Conservation (phyloP, 2,329 filamentous ascomycete genomes). For the Calonectria hawksworthii region DNA sequence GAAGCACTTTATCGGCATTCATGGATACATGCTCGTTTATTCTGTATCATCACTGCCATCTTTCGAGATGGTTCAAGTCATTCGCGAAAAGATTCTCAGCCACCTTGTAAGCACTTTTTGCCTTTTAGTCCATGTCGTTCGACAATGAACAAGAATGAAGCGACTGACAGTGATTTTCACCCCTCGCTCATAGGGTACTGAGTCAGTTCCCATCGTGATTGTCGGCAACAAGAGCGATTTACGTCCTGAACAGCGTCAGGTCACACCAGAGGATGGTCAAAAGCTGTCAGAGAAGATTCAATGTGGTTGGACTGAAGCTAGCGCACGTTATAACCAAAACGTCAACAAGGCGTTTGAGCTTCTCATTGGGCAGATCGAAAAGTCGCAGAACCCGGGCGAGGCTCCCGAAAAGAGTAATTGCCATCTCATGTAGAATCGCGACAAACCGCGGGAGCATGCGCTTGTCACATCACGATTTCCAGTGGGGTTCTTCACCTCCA, state of each 20-base stretch:
- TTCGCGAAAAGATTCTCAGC: slow-evolving; percentile 96
- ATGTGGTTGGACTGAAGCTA: slow-evolving; percentile 95
- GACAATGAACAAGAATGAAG: not conserved
- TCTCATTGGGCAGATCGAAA: slow-evolving; percentile 95
- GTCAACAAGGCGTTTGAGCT: slow-evolving; percentile 93
- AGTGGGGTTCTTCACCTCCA: not conserved
- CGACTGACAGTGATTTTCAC: not conserved
- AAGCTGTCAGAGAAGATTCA: slow-evolving; percentile 88
- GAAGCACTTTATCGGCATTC: slow-evolving; percentile 99
- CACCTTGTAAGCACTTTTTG: slow-evolving; percentile 76
- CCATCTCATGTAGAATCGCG: slow-evolving; percentile 76
- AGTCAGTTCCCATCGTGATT: slow-evolving; percentile 92
- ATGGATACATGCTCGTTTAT: slow-evolving; percentile 98
- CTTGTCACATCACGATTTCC: not conserved
- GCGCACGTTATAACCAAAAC: slow-evolving; percentile 94
- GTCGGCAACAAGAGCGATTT: slow-evolving; percentile 98
- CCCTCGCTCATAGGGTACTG: slow-evolving; percentile 77
- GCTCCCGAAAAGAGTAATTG: slow-evolving; percentile 87
- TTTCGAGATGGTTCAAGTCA: slow-evolving; percentile 97
- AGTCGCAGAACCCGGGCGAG: slow-evolving; percentile 90
- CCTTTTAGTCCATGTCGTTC: not conserved
- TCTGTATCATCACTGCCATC: slow-evolving; percentile 95
- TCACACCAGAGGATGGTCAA: slow-evolving; percentile 87
- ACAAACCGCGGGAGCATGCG: not conserved
- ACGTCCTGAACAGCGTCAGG: slow-evolving; percentile 92